Evolutionary conservation across 768 basidiomycete genomes (phyloP), one percentile per base, ranked within the genome.

Genomic region (Tremella yokohamensis): DNA sequence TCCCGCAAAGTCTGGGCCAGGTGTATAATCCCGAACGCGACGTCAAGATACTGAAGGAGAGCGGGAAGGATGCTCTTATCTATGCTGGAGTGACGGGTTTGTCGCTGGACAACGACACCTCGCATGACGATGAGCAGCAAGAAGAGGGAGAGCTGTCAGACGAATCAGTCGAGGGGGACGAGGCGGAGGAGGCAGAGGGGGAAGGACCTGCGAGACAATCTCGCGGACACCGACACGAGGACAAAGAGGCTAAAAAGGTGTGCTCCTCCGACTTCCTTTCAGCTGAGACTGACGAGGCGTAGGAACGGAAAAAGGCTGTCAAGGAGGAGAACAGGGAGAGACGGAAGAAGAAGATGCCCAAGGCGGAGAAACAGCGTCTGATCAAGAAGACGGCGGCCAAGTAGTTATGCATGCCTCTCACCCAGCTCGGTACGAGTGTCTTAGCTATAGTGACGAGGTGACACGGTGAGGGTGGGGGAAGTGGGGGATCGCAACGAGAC

Each of bases 11-110:
- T 20, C 79, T 99, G 49, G 89, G 90, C 62, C 91, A 98, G 70
- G 87, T 99, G 8, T 89, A 87, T 72, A 91, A 98, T 74, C 90
- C 93, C 0, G 96, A 99, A 73, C 82, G 93, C 25, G 94, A 97
- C 70, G 86, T 90, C 11, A 89, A 85, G 37, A 82, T 83, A 18
- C 79, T 93, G 42, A 81, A 81, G 16, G 78, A 83, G 2, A 91
- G 91, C 7, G 84, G 87, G 50, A 85, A 86, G 12, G 78, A 80
- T 54, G 82, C 81, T 25, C 81, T 96, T 39, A 96, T 98, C 55
- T 99, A 97, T 69, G 85, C 87, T 22, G 84, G 88, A 60, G 84
- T 90, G 0, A 52, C 9, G 49, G 34, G 20, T 53, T 40, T 54
- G 61, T n/a, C 58, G 8, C 18, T 39, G 8, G 52, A 4, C n/a